Base-by-base conservation (phyloP, 176 grass and related monocot species). In the Oryza longistaminata region DNA sequence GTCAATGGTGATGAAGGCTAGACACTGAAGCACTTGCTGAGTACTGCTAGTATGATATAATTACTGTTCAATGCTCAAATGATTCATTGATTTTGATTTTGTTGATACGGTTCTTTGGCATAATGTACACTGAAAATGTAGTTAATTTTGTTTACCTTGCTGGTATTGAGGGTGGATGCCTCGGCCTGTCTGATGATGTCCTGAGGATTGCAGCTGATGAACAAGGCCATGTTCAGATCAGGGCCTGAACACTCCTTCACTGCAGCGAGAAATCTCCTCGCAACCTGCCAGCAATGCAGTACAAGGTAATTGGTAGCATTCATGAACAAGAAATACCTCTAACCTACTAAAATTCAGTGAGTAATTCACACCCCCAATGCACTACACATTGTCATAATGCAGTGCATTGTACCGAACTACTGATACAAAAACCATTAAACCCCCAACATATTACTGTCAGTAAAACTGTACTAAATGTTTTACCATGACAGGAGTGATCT, bases 151-250 rank as follows among this genome's bases (percentile, higher is more conserved):
- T 27, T 25, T 77, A 98, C 96, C 96, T 92, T 74, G 84, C 2
- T 92, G 61, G 81, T 92, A 95, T 74, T 82, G 71, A 81, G 39
- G 11, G 93, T 71, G 45, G 93, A 95, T 9, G 90, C 91, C 70
- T 93, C 78, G 1, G 93, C 93, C 49, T 98, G 93, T 24, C 82
- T 75, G 10, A 93, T n/a, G 82, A 95, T 78, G 67, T 93, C 91
- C 0, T 71, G 80, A 9, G 85, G 69, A 78, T 90, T 75, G 82
- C 78, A 93, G 79, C 72, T 87, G 86, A 95, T 98, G 85, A 98
- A 98, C 64, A 98, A 65, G n/a, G 81, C 89, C 96, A 95, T 95
- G 24, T 89, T 82, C 3, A 89, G 73, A 11, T 78, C 80, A 50
- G 87, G 84, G 1, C 45, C 68, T 11, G 89, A 90, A 19, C 86